Base-by-base conservation (phyloP, 2,329 filamentous ascomycete genomes). In the Zelopaecilomyces penicillatus region DNA sequence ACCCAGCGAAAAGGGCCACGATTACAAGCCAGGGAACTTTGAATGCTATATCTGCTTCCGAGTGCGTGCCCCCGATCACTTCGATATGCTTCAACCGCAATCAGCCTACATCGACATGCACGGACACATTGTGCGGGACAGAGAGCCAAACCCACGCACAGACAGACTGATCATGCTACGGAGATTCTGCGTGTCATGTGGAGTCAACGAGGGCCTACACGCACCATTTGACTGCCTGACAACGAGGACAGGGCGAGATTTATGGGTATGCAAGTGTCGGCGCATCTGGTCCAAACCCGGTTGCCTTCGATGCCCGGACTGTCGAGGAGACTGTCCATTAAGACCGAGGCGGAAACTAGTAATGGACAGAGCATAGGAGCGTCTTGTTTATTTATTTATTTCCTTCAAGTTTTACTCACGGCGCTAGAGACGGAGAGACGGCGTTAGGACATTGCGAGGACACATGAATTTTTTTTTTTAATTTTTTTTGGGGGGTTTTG, bases 31-130 rank as follows among this genome's bases (percentile, higher is more conserved):
- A 1, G 65, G 66, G 11, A 69, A 69, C 50, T 63, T 65, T 37
- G 66, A 67, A 47, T 69, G 65, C 50, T 68, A 68, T 50, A 55
- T 66, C 28, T 69, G 66, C 55, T 68, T 64, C 47, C 60, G 64
- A 2, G 65, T 69, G n/a, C 60, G 65, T 37, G 55, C 56, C 3
- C 64, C 65, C 5, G 60, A 63, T 35, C 57, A 63, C 46, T 68
- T 69, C 49, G 65, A 69, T 46, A 56, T 59, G 45, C 53, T 63
- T 11, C 65, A 67, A 45, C 56, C 58, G 4, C 55, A 58, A 34
- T 55, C 54, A 10, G 58, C 60, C 12, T 62, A 59, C 45, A 48
- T 67, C 36, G 63, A 68, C 49, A 42, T 45, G 30, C 49, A 50
- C 9, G 62, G 61, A 27, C 54, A 52, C 27, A 47, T 63, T 12